phyloP scores from a whole-genome alignment of 768 basidiomycete species.

The Myochromella boudieri region DNA sequence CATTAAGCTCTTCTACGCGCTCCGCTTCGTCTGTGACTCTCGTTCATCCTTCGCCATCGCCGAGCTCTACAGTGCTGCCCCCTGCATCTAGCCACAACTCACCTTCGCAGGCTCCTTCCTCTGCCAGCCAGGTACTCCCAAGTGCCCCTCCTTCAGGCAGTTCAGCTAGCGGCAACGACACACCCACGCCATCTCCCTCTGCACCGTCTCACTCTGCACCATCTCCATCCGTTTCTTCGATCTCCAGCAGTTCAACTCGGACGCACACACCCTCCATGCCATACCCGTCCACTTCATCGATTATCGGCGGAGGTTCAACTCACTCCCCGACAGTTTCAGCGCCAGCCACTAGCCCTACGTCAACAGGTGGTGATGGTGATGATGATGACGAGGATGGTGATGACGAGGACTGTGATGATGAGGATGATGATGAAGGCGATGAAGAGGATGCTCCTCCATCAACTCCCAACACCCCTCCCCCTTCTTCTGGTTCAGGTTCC shows the following conservation, averaged over 20 bases:
- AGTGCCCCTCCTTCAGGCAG: too few species aligned
- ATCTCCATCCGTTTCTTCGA: not conserved
- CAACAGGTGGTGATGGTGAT: not conserved
- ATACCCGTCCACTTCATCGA: too few species aligned
- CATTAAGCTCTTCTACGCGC: slow-evolving; percentile 1
- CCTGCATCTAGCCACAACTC: too few species aligned
- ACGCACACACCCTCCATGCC: too few species aligned
- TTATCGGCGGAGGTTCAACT: too few species aligned
- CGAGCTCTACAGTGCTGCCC: too few species aligned
- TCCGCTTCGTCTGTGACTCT: not conserved
- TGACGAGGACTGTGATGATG: slow-evolving; percentile 2
- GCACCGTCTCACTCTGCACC: not conserved
- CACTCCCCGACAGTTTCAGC: not conserved
- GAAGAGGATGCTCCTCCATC: not conserved
- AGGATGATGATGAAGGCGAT: not conserved
- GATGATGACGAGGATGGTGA: slow-evolving; percentile 9
- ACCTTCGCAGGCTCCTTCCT: too few species aligned
- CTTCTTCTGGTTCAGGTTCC: not conserved
- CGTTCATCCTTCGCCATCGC: not conserved
- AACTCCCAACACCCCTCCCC: not conserved
- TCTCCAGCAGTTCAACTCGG: too few species aligned
- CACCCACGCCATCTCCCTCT: not conserved
- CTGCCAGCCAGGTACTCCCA: too few species aligned
- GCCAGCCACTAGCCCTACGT: not conserved
- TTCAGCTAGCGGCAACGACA: not conserved